Evolutionary conservation across 345 rosid genomes (phyloP), one percentile per base, ranked within the genome.

Genomic region (Mallotus nudiflorus): DNA sequence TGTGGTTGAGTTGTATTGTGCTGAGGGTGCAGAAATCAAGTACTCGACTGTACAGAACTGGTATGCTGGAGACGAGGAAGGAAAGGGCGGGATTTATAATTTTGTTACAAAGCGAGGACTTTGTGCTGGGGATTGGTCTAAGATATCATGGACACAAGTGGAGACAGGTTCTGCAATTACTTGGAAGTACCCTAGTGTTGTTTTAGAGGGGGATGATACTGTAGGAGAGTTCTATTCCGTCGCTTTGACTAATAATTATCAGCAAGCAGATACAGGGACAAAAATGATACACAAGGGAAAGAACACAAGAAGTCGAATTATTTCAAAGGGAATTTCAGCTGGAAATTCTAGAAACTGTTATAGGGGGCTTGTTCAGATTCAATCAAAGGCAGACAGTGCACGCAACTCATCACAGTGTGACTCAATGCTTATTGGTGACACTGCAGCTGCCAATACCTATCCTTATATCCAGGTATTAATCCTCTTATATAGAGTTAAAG

Each of bases 221-320:
- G 93, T 94, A 59, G 97, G 96, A 0, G 96, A 94, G 85, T 90
- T 91, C 66, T 94, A 94, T 75, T 94, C 96, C 18, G 97, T 94
- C 39, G 98, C 97, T 1, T 81, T 94, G 79, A 94, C 98, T 0
- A 94, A 91, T 72, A 90, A 94, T 69, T 49, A 88, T 82, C 96
- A 91, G 76, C 93, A 92, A 75, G 96, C 97, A 8, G 97, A 92
- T 81, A 90, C 96, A 0, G 93, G 97, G 54, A 88, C 98, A 6
- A 94, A 95, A 87, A 95, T 92, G 99, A 88, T 94, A 66, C 98
- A 91, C 73, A 94, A 94, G 76, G 97, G 98, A 51, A 94, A 87
- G 76, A 94, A 91, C 54, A 88, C 97, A 0, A 80, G 83, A 74
- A 94, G 97, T 79, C 76, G 96, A 70, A 94, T 94, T 75, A 92